Evolutionary conservation across 805 yeast genomes (phyloP).

Genomic region (Cyberlindnera mrakii): DNA sequence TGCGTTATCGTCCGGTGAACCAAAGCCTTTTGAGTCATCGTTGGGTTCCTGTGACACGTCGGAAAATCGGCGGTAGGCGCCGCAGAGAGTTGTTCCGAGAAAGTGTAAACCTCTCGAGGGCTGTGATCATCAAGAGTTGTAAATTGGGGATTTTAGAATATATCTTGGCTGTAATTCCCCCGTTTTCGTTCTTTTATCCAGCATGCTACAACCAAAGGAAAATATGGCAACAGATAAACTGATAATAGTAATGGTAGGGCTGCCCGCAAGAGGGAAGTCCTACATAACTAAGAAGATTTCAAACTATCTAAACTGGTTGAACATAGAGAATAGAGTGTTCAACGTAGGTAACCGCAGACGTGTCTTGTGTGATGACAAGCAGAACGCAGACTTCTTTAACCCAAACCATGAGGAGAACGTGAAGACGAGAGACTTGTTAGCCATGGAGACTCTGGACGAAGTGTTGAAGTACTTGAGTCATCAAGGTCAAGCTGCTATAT

Average conservation of each 20-base stretch:
- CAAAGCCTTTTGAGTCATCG: no score
- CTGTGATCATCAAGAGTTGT: no score
- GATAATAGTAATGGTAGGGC: conserved; percentile 66
- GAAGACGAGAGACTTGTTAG: conserved; percentile 37
- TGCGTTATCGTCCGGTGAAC: no score
- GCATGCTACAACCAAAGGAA: neutral
- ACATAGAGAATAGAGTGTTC: conserved; percentile 57
- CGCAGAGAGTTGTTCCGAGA: no score
- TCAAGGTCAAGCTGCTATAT: conserved; percentile 40
- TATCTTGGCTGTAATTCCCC: no score
- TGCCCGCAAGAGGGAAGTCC: conserved; percentile 70
- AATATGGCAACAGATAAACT: conserved; percentile 29
- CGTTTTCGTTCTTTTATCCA: no score
- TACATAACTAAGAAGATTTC: conserved; percentile 61
- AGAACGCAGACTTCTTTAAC: conserved; percentile 31
- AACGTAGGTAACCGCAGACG: conserved; percentile 68
- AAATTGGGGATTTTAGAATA: no score
- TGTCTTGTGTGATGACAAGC: conserved; percentile 9
- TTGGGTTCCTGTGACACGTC: no score
- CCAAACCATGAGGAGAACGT: conserved; percentile 30
- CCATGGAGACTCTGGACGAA: conserved; percentile 38
- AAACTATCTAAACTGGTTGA: conserved; percentile 58
- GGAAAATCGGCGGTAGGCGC: no score
- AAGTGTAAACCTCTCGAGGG: no score
- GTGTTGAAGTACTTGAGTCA: conserved; percentile 27